Conservation (phyloP, 2,329 filamentous ascomycete species). For the Exophiala phaeomuriformis region DNA sequence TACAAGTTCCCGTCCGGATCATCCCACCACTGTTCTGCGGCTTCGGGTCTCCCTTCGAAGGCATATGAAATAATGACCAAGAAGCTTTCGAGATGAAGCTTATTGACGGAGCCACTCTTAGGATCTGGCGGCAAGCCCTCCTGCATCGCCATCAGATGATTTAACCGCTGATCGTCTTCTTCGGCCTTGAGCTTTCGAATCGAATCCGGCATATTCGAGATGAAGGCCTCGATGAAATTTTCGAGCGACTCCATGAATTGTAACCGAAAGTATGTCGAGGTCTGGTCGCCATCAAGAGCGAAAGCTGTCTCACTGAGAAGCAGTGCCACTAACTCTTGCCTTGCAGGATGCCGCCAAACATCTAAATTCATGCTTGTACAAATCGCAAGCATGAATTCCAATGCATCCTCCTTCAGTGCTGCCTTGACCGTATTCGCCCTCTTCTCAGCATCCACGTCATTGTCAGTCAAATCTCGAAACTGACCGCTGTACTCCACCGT, state of each 20-base stretch:
- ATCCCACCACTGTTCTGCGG: slow-evolving; percentile 82
- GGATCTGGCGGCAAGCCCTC: slow-evolving; percentile 39
- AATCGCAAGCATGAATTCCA: slow-evolving; percentile 83
- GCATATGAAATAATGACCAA: slow-evolving; percentile 86
- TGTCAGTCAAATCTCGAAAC: slow-evolving; percentile 66
- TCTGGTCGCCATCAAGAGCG: slow-evolving; percentile 55
- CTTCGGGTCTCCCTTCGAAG: slow-evolving; percentile 77
- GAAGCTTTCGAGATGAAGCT: slow-evolving; percentile 70
- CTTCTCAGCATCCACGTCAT: slow-evolving; percentile 45
- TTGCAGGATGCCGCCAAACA: slow-evolving; percentile 82
- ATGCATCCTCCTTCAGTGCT: slow-evolving; percentile 76
- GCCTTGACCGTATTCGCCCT: slow-evolving; percentile 67
- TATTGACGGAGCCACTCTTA: slow-evolving; percentile 40
- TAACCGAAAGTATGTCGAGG: slow-evolving; percentile 64
- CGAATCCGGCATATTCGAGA: slow-evolving; percentile 90
- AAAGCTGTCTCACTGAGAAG: slow-evolving; percentile 73
- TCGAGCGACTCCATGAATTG: slow-evolving; percentile 76
- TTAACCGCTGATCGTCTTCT: slow-evolving; percentile 68
- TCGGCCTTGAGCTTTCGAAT: slow-evolving; percentile 77
- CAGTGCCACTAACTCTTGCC: slow-evolving; percentile 72
- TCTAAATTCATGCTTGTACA: slow-evolving; percentile 72
- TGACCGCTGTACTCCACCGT: slow-evolving; percentile 86
- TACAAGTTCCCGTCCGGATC: slow-evolving; percentile 88
- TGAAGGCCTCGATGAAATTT: slow-evolving; percentile 81
- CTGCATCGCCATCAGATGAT: slow-evolving; percentile 41